Base-by-base conservation (phyloP, 1,284 basidiomycete genomes). In the Xanthoconium separans region DNA sequence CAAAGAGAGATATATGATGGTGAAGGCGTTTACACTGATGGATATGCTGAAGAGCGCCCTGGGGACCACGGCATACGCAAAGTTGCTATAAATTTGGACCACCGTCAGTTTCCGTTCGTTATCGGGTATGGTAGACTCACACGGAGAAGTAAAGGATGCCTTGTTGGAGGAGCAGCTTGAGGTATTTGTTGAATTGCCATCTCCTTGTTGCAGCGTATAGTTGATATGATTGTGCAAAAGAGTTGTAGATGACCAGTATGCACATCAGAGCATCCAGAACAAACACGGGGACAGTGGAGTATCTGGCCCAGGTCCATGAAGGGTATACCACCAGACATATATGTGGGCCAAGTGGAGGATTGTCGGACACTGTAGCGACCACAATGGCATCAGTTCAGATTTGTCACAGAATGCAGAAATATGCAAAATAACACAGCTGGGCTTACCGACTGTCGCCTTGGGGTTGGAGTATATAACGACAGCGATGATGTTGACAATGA, bases 81-180 rank as follows among this genome's bases (percentile, higher is more conserved):
- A 37, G 33, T 57, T 57, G 0, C 56, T 55, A 13, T 36, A 1
- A 2, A 27, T 12, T 27, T 2, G 10, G 2, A 2, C 37, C 6
- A 27, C 27, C 27, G 27, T 27, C 27, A 6, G 27, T 27, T 27
- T 27, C 27, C 27, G 18, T 16, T 16, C 11, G 39, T 55, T 1
- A 44, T n/a, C n/a, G 2, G 5, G 22, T 1, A 10, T 2, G 15
- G 12, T 41, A 12, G 2, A 50, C 58, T 3, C 9, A 61, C 59
- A 50, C 24, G 2, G 50, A 0, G 16, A 59, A 59, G 36, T 59
- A 59, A 1, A 61, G 6, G 5, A 59, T 24, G n/a, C 59, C 59
- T 46, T 61, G 47, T 8, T 36, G 8, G 11, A 41, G 20, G 10
- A 59, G 36, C 2, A 59, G 37, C 16, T 40, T 16, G 11, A 61